Evolutionary conservation across 2,329 filamentous ascomycete genomes (phyloP).

Genomic region (Escovopsis sp.): DNA sequence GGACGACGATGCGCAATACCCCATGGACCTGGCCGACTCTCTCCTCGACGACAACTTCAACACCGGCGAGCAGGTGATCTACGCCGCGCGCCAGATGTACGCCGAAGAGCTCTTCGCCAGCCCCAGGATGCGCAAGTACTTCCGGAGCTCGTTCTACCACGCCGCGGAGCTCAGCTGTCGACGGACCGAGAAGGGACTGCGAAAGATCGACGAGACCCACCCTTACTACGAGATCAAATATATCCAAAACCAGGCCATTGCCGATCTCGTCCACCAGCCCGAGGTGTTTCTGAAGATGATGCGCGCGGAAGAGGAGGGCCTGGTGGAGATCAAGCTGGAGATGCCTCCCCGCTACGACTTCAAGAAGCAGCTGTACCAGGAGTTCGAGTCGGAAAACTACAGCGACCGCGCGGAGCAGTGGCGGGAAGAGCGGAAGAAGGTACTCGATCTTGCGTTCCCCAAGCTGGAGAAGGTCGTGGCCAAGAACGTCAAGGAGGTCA

Average conservation of each 20-base stretch:
- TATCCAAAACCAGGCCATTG: constrained; percentile 73
- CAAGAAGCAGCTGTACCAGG: constrained; percentile 58
- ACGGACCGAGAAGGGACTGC: constrained; percentile 85
- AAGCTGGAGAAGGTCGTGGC: constrained; percentile 75
- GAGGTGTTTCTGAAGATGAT: constrained; percentile 95
- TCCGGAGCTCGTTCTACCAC: constrained; percentile 71
- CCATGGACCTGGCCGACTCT: constrained; percentile 75
- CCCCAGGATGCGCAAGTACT: constrained; percentile 76
- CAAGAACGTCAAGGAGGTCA: constrained; percentile 86
- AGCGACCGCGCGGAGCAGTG: constrained; percentile 90
- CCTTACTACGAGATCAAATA: constrained; percentile 98
- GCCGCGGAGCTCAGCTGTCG: constrained; percentile 74
- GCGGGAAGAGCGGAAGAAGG: constrained; percentile 77
- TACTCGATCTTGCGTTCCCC: constrained; percentile 64
- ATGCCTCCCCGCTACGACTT: constrained; percentile 66
- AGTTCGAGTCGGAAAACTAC: constrained; percentile 90
- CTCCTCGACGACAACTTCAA: constrained; percentile 59
- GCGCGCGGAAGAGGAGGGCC: constrained; percentile 85
- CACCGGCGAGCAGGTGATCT: constrained; percentile 61
- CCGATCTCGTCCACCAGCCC: constrained; percentile 65
- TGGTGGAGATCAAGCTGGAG: constrained; percentile 71
- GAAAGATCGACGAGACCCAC: constrained; percentile 86
- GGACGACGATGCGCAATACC: constrained; percentile 67
- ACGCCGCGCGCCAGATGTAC: constrained; percentile 73
- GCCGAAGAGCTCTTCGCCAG: constrained; percentile 80